Evolutionary conservation across 164 flowering plant genomes (phyloP).

Genomic region (Cinnamomum chago): DNA sequence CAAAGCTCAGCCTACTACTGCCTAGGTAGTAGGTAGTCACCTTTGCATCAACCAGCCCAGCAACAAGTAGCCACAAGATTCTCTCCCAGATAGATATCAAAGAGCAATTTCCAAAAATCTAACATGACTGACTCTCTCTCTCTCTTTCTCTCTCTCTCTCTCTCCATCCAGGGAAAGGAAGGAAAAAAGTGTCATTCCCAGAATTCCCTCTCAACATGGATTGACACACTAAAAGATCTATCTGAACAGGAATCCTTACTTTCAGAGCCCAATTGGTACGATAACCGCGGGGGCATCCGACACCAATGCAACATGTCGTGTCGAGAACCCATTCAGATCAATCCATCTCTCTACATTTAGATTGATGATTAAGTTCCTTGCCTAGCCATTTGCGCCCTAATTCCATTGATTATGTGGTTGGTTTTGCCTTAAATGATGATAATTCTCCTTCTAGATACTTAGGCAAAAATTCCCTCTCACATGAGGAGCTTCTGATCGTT

Average conservation of each 20-base stretch:
- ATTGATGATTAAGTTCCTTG: background rate
- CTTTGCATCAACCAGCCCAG: conserved; percentile 8
- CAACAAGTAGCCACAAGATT: conserved; percentile 3
- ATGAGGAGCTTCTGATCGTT: background rate
- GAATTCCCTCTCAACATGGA: background rate
- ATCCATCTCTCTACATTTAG: background rate
- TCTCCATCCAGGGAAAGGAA: background rate
- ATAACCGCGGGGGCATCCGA: background rate
- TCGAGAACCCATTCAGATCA: background rate
- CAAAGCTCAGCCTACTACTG: background rate
- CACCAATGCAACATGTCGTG: background rate
- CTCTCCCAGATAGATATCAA: background rate
- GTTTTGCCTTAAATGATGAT: background rate
- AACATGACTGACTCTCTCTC: background rate
- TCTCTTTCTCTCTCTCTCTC: too few relatives aligned
- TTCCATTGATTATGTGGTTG: background rate
- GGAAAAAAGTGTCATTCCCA: background rate
- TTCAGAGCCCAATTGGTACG: background rate
- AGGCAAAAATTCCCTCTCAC: background rate
- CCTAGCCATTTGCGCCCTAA: background rate
- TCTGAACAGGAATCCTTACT: conserved; percentile 8
- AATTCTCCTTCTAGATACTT: background rate
- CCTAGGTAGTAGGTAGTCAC: background rate
- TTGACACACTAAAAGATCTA: background rate
- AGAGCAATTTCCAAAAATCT: background rate